Percentiles rank a stretch among this genome's conserved stretches.
These are phyloP conservation scores for Cardamine chenopodiifolia DNA, from an alignment of 345 rosid genomes.

Conservation along the genomic window DNA sequence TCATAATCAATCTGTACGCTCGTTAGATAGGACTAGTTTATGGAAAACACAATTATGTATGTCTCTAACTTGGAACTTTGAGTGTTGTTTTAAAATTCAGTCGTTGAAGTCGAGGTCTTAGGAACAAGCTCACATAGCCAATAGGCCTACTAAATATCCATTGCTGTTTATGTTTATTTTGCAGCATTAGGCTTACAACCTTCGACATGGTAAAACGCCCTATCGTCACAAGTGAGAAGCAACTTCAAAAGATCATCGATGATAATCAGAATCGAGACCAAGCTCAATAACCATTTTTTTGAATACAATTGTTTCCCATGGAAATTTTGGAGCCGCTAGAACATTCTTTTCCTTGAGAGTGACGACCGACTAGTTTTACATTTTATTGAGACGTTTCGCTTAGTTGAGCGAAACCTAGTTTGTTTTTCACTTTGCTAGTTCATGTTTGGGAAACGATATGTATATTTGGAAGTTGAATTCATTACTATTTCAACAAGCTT, in stretches of 20 bases:
- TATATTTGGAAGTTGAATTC: background rate
- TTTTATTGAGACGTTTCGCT: background rate
- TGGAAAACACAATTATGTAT: background rate
- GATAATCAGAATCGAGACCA: conserved; percentile 55
- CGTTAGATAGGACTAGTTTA: background rate
- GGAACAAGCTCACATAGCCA: background rate
- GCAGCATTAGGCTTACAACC: conserved; percentile 94
- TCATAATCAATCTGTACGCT: background rate
- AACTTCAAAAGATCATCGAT: conserved; percentile 69
- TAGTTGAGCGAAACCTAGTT: background rate
- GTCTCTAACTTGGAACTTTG: background rate
- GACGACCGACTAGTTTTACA: background rate
- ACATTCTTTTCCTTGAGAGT: background rate
- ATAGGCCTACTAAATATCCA: background rate
- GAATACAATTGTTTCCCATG: background rate
- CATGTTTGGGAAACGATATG: background rate
- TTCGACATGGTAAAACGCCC: conserved; percentile 85
- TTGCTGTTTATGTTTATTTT: conserved; percentile 15
- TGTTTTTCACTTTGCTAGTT: background rate
- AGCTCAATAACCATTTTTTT: background rate
- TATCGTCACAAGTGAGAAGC: conserved; percentile 70
- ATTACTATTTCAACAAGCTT: background rate
- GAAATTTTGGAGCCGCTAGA: conserved; percentile 19
- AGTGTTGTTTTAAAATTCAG: background rate
- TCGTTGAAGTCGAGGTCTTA: background rate